A percentile compares a stretch with the other conserved stretches of the same genome.
Evolutionary conservation across 768 basidiomycete species (phyloP).

Genomic region (Botryobasidium botryosum): DNA sequence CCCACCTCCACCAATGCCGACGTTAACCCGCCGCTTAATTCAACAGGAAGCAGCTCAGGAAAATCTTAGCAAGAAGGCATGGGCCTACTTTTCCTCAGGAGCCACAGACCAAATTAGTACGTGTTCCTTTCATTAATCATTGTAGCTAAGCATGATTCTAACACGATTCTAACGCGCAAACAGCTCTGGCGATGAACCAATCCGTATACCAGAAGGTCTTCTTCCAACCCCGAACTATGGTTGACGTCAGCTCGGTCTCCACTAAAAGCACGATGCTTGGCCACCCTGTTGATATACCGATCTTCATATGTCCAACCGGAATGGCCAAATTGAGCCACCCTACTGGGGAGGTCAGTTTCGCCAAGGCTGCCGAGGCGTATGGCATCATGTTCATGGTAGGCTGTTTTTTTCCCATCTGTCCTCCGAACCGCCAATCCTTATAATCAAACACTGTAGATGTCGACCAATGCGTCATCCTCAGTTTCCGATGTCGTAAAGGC

Average conservation of each 20-base stretch:
- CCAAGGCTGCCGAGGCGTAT: constrained; percentile 17
- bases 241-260: constrained; percentile 20
- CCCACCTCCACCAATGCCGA: background rate
- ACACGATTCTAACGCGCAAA: background rate
- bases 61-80: background rate
- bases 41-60: background rate
- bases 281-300: constrained; percentile 18
- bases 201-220: constrained; percentile 13
- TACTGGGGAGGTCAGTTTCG: constrained; percentile 20
- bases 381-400: constrained; percentile 13
- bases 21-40: background rate
- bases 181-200: background rate
- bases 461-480: constrained; percentile 22
- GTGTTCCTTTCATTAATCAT: background rate
- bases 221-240: constrained; percentile 21
- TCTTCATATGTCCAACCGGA: constrained; percentile 25
- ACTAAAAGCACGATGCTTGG: constrained; percentile 22
- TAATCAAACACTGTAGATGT: constrained; percentile 22
- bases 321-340: constrained; percentile 25
- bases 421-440: background rate
- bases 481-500: constrained; percentile 18
- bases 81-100: constrained; percentile 3
- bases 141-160: background rate
- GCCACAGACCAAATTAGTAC: background rate
- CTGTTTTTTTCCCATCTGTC: background rate